These are phyloP conservation scores for Barbarea vulgaris DNA, from an alignment of 345 rosid species.

Conservation along the genomic window DNA sequence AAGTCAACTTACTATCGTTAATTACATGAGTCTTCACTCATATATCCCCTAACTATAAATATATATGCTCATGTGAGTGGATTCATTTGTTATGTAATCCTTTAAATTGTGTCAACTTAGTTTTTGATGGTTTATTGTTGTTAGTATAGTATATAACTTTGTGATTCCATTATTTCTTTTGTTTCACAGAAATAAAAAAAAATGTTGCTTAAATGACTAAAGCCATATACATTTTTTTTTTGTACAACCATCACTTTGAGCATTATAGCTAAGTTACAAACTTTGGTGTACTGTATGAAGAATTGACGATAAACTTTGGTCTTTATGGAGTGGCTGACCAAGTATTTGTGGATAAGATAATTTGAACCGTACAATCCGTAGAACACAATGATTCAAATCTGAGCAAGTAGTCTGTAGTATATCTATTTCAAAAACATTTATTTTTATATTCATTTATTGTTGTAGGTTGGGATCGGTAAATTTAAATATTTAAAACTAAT, in stretches of 20 bases:
- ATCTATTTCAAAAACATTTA: too few relatives aligned
- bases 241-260: background rate
- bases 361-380: background rate
- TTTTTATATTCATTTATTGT: too few relatives aligned
- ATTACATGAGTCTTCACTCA: conserved; percentile 25
- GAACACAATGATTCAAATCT: too few relatives aligned
- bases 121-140: background rate
- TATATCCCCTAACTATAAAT: conserved; percentile 27
- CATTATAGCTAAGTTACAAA: background rate
- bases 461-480: too few relatives aligned
- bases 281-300: background rate
- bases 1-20: conserved; percentile 10
- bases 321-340: background rate
- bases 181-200: background rate
- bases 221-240: background rate
- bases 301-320: too few relatives aligned
- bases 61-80: conserved; percentile 27
- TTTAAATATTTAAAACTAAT: too few relatives aligned
- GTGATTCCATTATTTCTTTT: background rate
- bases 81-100: conserved; percentile 27
- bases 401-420: too few relatives aligned
- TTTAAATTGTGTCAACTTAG: background rate
- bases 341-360: background rate
- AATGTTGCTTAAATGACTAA: background rate
- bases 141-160: background rate